These are phyloP conservation scores for Solanum sejunctum DNA, from an alignment of 257 asterid species.

Conservation along the genomic window DNA sequence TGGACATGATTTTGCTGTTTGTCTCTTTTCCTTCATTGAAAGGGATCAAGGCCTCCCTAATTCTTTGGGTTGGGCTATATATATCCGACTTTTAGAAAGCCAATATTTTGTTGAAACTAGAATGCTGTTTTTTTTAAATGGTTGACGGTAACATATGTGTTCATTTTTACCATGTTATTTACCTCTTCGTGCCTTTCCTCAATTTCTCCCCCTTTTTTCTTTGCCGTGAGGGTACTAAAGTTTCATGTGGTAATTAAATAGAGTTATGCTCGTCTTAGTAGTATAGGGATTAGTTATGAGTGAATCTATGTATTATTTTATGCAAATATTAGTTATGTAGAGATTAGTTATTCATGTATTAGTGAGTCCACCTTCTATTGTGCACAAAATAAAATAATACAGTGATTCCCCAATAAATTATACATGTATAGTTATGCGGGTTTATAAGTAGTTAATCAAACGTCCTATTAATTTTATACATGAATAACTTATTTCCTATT, in stretches of 20 bases:
- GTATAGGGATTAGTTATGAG: no score
- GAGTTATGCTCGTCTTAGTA: no score
- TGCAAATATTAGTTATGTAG: no score
- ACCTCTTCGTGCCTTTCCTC: background rate
- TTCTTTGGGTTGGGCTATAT: background rate
- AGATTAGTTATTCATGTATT: no score
- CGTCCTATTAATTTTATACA: no score
- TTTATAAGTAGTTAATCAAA: no score
- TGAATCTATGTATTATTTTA: no score
- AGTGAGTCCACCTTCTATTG: no score
- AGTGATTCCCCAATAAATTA: no score
- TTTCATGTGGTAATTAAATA: background rate
- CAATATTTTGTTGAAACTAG: background rate
- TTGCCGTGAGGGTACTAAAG: background rate
- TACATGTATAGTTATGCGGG: no score
- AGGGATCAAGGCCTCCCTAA: background rate
- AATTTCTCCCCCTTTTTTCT: background rate
- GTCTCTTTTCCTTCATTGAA: background rate
- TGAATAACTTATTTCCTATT: slow-evolving; percentile 5
- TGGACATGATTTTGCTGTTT: background rate
- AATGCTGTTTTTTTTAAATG: no score
- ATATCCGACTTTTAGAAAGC: background rate
- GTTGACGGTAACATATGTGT: background rate
- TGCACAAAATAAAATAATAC: no score
- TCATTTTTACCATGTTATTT: background rate